Evolutionary conservation across 495 filamentous ascomycete species (phyloP), one percentile per base, ranked within the genome.

Genomic region (Penicillium steckii): DNA sequence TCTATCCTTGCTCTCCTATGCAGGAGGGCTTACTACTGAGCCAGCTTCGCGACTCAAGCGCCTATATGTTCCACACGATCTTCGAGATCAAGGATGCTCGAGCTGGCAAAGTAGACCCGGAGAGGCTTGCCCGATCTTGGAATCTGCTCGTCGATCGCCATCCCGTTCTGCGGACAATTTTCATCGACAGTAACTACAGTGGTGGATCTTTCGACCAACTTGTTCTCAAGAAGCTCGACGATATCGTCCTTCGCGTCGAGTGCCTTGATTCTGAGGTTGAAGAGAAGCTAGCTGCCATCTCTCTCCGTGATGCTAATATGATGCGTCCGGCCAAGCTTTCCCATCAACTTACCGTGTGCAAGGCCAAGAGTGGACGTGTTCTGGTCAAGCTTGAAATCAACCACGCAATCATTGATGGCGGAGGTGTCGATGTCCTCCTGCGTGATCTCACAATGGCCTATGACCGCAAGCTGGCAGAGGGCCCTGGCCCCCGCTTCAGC

Each of bases 1-100:
- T 80, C 25, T 87, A 86, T 44, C 85, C 85, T 2, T 83, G 79
- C 46, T 85, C 85, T 0, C 78, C 83, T 0, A 81, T 83, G 30
- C 86, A 90, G 53, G 79, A 87, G 52, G 84, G 80, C 38, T 79
- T 89, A 4, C 65, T 90, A 13, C 79, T 86, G 46, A 85, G 81
- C 47, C 84, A 88, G 29, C 70, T 80, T 12, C 80, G 75, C 22
- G 71, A 80, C 35, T 67, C 74, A 10, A 62, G 59, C 23, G 60
- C 66, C 1, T 83, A 82, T 58, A 68, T 73, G 49, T 76, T 75
- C 52, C 67, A 73, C 52, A 68, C 68, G 3, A 66, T 78, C 5
- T 79, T 77, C 15, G 75, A 80, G 33, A 68, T 80, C 18, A 68
- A 68, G 22, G 26, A 62, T 29, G 45, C 52, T 9, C 46, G 55